A percentile compares a stretch with the other conserved stretches of the same genome.
Evolutionary conservation across 805 yeast genomes (phyloP).

Genomic region (Vanderwaltozyma tropicalis): DNA sequence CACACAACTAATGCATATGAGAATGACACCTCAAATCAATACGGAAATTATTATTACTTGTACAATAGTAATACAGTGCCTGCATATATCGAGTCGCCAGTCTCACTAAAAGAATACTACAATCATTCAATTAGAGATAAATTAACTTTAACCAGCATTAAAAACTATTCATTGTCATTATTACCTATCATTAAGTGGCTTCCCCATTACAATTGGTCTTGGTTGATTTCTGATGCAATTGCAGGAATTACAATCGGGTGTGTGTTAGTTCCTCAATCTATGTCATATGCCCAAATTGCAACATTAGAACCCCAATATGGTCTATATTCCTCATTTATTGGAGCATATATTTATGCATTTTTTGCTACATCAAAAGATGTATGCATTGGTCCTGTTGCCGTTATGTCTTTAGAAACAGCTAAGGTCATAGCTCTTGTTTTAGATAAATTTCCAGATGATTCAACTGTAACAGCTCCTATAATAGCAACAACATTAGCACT

Average conservation of each 20-base stretch:
- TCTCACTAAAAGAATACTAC: slow-evolving; percentile 16
- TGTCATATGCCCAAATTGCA: slow-evolving; percentile 90
- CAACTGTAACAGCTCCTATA: slow-evolving; percentile 39
- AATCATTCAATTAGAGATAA: slow-evolving; percentile 11
- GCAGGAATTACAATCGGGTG: slow-evolving; percentile 93
- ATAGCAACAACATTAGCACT: slow-evolving; percentile 75
- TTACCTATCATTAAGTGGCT: slow-evolving; percentile 84
- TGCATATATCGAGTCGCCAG: slow-evolving; percentile 12
- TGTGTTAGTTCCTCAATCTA: slow-evolving; percentile 87
- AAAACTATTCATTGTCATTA: slow-evolving; percentile 45
- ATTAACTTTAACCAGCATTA: slow-evolving; percentile 28
- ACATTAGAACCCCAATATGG: slow-evolving; percentile 77
- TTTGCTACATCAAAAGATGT: slow-evolving; percentile 95
- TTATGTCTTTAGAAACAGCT: slow-evolving; percentile 80
- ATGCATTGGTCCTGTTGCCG: slow-evolving; percentile 94
- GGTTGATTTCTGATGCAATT: slow-evolving; percentile 75
- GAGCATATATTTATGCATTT: slow-evolving; percentile 77
- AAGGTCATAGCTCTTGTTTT: slow-evolving; percentile 63
- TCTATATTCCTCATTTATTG: slow-evolving; percentile 82
- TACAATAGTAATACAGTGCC: too few relatives aligned
- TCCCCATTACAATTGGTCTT: slow-evolving; percentile 64
- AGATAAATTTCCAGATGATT: slow-evolving; percentile 20
- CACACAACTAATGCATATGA: too few relatives aligned
- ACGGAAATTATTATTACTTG: too few relatives aligned
- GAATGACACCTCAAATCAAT: too few relatives aligned